Evolutionary conservation across 2,329 filamentous ascomycete genomes (phyloP).

Genomic region (Hypocreales sp.): DNA sequence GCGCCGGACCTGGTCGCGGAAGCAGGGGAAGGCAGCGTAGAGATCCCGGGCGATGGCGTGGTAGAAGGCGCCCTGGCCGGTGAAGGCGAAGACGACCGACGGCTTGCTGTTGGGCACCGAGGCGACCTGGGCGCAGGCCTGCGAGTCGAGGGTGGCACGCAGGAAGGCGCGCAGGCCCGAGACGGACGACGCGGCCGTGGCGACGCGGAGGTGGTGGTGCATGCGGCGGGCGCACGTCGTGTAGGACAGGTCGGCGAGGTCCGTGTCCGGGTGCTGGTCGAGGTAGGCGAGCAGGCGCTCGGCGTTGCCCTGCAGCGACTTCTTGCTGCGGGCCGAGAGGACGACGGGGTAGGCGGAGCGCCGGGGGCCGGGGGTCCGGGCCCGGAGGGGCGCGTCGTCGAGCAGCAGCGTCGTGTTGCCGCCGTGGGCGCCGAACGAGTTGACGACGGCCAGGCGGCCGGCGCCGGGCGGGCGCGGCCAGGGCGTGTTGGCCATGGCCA

Average conservation of each 20-base stretch:
- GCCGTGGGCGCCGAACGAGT: constrained; percentile 38
- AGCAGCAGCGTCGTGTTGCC: constrained; percentile 48
- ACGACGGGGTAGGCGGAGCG: constrained; percentile 4
- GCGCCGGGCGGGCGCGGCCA: constrained; percentile 13
- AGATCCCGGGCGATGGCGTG: constrained; percentile 14
- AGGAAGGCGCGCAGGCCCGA: neutral
- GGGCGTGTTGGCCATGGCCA: constrained; percentile 18
- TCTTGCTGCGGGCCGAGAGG: constrained; percentile 4
- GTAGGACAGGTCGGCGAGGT: constrained; percentile 32
- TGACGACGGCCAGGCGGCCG: constrained; percentile 22
- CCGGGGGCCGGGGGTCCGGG: neutral
- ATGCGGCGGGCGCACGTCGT: constrained; percentile 31
- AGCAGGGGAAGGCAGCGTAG: constrained; percentile 12
- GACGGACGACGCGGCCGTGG: neutral
- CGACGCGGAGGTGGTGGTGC: constrained; percentile 2
- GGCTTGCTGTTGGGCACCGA: neutral
- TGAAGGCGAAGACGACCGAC: constrained; percentile 23
- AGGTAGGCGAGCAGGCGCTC: constrained; percentile 22
- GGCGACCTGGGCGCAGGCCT: neutral
- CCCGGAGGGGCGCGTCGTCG: constrained; percentile 38
- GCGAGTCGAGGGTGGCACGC: neutral
- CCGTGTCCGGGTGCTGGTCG: constrained; percentile 18
- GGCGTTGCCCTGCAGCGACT: constrained; percentile 11
- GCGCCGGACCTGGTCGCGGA: constrained; percentile 13
- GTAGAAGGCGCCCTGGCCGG: constrained; percentile 22